Conservation (phyloP, 257 asterid genomes). For the Buddleja alternifolia region DNA sequence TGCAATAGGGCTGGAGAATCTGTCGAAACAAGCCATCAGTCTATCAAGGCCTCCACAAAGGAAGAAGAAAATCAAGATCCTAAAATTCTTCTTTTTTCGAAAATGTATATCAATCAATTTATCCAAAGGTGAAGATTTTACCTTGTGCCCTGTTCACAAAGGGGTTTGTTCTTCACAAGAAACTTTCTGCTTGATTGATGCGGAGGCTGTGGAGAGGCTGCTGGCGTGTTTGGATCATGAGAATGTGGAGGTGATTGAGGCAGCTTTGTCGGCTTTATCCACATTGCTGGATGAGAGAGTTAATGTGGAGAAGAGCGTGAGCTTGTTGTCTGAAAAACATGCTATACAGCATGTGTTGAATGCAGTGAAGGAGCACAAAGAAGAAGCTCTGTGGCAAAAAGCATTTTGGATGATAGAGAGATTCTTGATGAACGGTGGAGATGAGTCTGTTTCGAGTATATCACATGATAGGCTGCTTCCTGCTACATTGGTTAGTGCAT, state of each 20-base stretch:
- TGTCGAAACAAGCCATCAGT: constrained; percentile 55
- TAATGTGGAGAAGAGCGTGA: constrained; percentile 58
- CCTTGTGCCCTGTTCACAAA: constrained; percentile 67
- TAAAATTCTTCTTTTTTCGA: constrained; percentile 35
- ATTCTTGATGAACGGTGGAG: constrained; percentile 69
- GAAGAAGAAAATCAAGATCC: constrained; percentile 48
- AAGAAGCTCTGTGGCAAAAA: constrained; percentile 55
- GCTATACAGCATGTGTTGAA: constrained; percentile 54
- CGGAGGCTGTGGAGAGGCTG: constrained; percentile 68
- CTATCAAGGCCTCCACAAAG: constrained; percentile 61
- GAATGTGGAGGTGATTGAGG: constrained; percentile 68
- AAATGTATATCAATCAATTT: constrained; percentile 49
- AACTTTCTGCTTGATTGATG: constrained; percentile 74
- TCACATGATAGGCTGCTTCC: constrained; percentile 66
- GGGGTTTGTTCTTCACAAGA: constrained; percentile 78
- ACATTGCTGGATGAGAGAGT: constrained; percentile 77
- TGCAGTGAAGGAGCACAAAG: constrained; percentile 70
- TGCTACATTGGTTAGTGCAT: constrained; percentile 59
- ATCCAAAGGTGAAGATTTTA: constrained; percentile 33
- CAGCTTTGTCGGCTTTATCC: constrained; percentile 71
- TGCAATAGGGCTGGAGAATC: constrained; percentile 66
- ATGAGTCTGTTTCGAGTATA: constrained; percentile 51
- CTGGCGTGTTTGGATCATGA: constrained; percentile 67
- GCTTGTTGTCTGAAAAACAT: constrained; percentile 51
- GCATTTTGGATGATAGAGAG: constrained; percentile 80